Base-by-base conservation (phyloP, 768 basidiomycete species). In the Mycena maculata region DNA sequence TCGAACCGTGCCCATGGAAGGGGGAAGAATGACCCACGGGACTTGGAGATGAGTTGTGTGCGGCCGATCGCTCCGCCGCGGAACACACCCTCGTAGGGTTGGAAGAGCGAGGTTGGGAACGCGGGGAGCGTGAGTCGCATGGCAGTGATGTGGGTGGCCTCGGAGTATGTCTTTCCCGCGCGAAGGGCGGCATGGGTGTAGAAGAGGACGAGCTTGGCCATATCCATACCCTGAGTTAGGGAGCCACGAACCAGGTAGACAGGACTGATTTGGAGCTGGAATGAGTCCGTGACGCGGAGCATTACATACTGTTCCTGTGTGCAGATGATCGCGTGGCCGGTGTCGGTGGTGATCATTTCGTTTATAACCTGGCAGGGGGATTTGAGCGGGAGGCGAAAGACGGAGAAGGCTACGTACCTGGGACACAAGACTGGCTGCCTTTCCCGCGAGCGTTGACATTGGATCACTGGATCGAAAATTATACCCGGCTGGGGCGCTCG, bases 1-100 rank as follows among this genome's bases (percentile, higher is more conserved):
- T 64, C 53, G 31, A 64, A 64, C 47, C 54, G 20, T 11, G 23
- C 54, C 63, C 63, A 57, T 27, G 63, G 63, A 33, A 64, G 55
- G 38, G 44, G 45, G 55, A 57, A 42, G 47, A 42, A 49, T 20
- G 54, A 39, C 33, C 15, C 31, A 36, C 47, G 38, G 45, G 54
- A 48, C 38, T 47, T 56, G 53, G 54, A 50, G 27, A 56, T 41
- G 1, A 64, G 54, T 16, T 56, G 41, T 23, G 54, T 64, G 63
- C 63, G 52, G 47, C 47, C 54, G 10, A 56, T 48, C 7, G 41
- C 11, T 38, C 45, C 63, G 38, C 47, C 63, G 55, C 63, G 63
- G 47, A 64, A 64, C 20, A 57, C 36, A 22, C 54, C 63, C 47
- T 64, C 63, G 45, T 38, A 47, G 1, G 47, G 55, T 38, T 50